Conservation (phyloP, 306 rosid species). For the Quercus berberidifolia region DNA sequence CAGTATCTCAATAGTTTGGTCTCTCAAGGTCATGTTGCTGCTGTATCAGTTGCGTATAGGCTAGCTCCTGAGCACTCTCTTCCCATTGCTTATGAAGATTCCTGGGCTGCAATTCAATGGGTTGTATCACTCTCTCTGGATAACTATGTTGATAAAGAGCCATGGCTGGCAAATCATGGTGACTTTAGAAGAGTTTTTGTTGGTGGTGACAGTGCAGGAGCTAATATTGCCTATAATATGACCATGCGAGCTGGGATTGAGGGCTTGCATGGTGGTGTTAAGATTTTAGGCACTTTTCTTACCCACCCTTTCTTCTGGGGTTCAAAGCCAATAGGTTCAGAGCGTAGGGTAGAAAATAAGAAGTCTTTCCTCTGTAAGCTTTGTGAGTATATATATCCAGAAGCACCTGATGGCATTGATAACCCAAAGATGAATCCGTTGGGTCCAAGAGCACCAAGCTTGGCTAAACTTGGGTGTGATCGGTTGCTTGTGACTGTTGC, state of each 20-base stretch:
- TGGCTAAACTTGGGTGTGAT: conserved; percentile 29
- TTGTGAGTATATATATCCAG: conserved; percentile 37
- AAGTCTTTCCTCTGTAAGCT: neutral
- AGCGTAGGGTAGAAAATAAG: conserved; percentile 15
- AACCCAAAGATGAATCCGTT: conserved; percentile 42
- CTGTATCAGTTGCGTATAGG: neutral
- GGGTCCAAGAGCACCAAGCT: conserved; percentile 31
- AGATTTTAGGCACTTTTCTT: conserved; percentile 23
- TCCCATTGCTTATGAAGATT: conserved; percentile 35
- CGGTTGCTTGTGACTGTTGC: conserved; percentile 33
- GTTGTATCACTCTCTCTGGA: conserved; percentile 18
- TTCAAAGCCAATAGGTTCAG: conserved; percentile 28
- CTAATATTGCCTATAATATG: conserved; percentile 28
- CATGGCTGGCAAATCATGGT: conserved; percentile 36
- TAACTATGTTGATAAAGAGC: neutral
- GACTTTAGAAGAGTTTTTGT: conserved; percentile 33
- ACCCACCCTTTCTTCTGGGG: conserved; percentile 41
- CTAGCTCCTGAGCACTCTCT: conserved; percentile 33
- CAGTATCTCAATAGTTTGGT: neutral
- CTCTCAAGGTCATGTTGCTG: neutral
- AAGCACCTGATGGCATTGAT: conserved; percentile 35
- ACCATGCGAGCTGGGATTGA: conserved; percentile 25
- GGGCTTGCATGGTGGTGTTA: conserved; percentile 22
- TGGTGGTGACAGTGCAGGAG: conserved; percentile 43
- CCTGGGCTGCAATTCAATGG: conserved; percentile 21